These are phyloP conservation scores for Pterocarpus macrocarpus DNA, from an alignment of 306 rosid genomes.

Conservation along the genomic window DNA sequence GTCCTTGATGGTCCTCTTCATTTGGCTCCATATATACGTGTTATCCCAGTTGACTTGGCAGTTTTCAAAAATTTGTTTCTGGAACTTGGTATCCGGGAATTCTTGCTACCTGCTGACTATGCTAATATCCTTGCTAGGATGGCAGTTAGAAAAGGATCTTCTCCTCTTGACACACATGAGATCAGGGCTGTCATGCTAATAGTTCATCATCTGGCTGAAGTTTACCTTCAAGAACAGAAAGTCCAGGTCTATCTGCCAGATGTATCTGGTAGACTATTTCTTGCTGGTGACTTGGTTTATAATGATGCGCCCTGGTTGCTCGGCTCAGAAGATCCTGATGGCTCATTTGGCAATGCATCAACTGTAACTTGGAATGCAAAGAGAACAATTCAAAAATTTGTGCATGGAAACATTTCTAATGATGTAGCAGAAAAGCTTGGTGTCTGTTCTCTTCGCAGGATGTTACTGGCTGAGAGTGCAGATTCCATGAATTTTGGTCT, in stretches of 20 bases:
- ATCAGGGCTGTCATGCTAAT: constrained; percentile 85
- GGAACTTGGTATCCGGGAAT: constrained; percentile 88
- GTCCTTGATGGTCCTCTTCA: constrained; percentile 95
- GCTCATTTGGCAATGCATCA: constrained; percentile 66
- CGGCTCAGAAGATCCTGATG: constrained; percentile 73
- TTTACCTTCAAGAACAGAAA: constrained; percentile 67
- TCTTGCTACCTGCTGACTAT: constrained; percentile 76
- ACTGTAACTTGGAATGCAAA: constrained; percentile 65
- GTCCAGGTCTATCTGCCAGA: constrained; percentile 85
- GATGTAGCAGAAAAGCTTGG: constrained; percentile 98
- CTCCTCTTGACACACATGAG: constrained; percentile 85
- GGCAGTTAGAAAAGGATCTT: constrained; percentile 79
- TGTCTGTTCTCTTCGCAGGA: constrained; percentile 91
- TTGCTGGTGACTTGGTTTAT: constrained; percentile 80
- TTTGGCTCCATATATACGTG: constrained; percentile 97
- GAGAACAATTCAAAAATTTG: constrained; percentile 82
- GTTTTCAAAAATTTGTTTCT: constrained; percentile 84
- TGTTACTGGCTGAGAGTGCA: constrained; percentile 94
- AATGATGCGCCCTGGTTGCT: constrained; percentile 99
- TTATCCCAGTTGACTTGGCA: constrained; percentile 91
- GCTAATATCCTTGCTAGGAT: constrained; percentile 84
- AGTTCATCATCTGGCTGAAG: constrained; percentile 94
- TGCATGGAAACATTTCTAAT: constrained; percentile 94
- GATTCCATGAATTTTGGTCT: constrained; percentile 95
- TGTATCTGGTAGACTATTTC: constrained; percentile 77